Evolutionary conservation across 2,329 filamentous ascomycete species (phyloP).

Genomic region (Helicocarpus griseus): DNA sequence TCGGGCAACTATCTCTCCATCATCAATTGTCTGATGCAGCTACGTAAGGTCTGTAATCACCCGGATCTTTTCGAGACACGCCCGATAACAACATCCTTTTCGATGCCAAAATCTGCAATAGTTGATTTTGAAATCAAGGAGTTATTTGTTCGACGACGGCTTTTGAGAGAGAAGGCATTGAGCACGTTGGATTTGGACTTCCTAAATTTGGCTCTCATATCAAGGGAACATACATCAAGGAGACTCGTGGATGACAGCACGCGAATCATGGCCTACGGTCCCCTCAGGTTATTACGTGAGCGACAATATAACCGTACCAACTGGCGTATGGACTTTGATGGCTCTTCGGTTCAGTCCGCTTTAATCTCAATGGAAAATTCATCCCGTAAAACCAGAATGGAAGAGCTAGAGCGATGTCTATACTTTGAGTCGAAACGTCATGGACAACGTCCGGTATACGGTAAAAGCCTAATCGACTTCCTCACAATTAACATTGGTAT

Average conservation of each 20-base stretch:
- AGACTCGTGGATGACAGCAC: conserved; percentile 44
- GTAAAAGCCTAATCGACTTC: conserved; percentile 64
- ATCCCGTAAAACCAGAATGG: conserved; percentile 58
- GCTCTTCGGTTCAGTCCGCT: conserved; percentile 58
- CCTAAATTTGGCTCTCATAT: conserved; percentile 66
- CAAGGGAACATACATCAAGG: conserved; percentile 55
- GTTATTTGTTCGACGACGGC: conserved; percentile 54
- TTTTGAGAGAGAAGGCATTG: conserved; percentile 55
- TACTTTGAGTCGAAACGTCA: conserved; percentile 74
- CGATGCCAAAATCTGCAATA: conserved; percentile 70
- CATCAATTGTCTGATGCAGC: conserved; percentile 95
- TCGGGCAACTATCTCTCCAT: conserved; percentile 96
- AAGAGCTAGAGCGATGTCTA: conserved; percentile 70
- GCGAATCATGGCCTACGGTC: conserved; percentile 59
- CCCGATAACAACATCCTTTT: conserved; percentile 93
- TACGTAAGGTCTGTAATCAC: conserved; percentile 97
- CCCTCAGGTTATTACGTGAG: conserved; percentile 61
- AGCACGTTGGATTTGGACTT: conserved; percentile 62
- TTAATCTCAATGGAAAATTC: conserved; percentile 64
- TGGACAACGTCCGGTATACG: conserved; percentile 72
- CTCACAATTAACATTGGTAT: conserved; percentile 55
- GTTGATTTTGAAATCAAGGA: conserved; percentile 67
- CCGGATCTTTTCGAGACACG: conserved; percentile 93
- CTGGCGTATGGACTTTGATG: conserved; percentile 53
- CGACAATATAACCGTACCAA: conserved; percentile 50